Percentiles rank a stretch among this genome's conserved stretches.
Evolutionary conservation across 192 early-diverging fungal genomes (phyloP).

Genomic region (Mortierella claussenii): DNA sequence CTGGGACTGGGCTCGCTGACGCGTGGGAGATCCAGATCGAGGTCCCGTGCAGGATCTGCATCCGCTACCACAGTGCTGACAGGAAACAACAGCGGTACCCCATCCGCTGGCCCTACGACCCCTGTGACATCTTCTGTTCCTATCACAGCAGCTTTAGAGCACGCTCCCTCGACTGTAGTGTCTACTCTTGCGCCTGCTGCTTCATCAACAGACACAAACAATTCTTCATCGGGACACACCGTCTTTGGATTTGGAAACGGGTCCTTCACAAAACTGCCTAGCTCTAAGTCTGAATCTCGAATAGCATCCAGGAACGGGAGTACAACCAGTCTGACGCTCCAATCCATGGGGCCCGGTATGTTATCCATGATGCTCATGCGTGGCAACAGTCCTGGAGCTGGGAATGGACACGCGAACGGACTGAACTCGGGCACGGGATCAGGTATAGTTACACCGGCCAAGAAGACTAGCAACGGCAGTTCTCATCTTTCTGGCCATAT

Average conservation of each 20-base stretch:
- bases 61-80: neutral
- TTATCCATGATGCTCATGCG: constrained; percentile 52
- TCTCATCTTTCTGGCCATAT: too few species aligned
- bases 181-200: neutral
- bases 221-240: constrained; percentile 22
- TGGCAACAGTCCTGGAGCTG: constrained; percentile 16
- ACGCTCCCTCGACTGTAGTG: neutral
- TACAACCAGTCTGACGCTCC: constrained; percentile 34
- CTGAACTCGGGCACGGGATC: too few species aligned
- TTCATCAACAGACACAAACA: neutral
- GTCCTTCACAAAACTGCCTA: constrained; percentile 19
- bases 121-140: too few species aligned
- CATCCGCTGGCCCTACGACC: neutral
- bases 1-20: constrained; percentile 36
- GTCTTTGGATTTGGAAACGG: constrained; percentile 41
- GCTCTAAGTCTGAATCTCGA: constrained; percentile 33
- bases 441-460: neutral
- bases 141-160: too few species aligned
- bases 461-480: constrained; percentile 4
- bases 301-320: constrained; percentile 41
- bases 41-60: constrained; percentile 16
- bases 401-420: too few species aligned
- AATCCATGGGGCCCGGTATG: constrained; percentile 47
- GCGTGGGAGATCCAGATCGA: constrained; percentile 23
- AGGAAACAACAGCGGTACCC: neutral